phyloP scores from a whole-genome alignment of 2,329 filamentous ascomycete species.

The Corinectria fuckeliana region DNA sequence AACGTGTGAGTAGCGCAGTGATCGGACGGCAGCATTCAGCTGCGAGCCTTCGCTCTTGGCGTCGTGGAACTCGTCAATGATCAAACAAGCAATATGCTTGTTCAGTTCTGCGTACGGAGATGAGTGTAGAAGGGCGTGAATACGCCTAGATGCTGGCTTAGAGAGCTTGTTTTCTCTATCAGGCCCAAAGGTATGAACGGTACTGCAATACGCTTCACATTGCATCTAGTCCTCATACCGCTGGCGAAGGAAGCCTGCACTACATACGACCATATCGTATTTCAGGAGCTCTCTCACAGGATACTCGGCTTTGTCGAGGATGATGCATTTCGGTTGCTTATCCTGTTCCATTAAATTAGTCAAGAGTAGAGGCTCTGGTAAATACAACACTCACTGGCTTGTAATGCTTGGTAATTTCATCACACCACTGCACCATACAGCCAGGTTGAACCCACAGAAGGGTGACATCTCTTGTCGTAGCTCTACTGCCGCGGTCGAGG shows the following conservation, averaged over 20 bases:
- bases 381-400: neutral
- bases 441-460: neutral
- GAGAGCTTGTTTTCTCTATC: neutral
- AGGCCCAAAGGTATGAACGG: neutral
- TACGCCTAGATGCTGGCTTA: neutral
- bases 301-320: neutral
- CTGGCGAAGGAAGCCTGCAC: neutral
- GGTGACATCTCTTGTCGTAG: neutral
- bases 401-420: neutral
- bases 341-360: too few relatives aligned
- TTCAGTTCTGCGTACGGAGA: neutral
- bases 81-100: neutral
- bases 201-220: neutral
- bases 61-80: neutral
- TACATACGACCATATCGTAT: neutral
- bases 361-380: too few relatives aligned
- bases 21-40: neutral
- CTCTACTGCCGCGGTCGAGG: neutral
- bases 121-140: neutral
- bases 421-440: neutral
- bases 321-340: neutral
- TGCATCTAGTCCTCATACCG: neutral
- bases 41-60: neutral
- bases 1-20: neutral
- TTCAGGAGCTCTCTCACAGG: neutral